Evolutionary conservation across 345 rosid genomes (phyloP), one percentile per base, ranked within the genome.

Genomic region (Abelmoschus esculentus): DNA sequence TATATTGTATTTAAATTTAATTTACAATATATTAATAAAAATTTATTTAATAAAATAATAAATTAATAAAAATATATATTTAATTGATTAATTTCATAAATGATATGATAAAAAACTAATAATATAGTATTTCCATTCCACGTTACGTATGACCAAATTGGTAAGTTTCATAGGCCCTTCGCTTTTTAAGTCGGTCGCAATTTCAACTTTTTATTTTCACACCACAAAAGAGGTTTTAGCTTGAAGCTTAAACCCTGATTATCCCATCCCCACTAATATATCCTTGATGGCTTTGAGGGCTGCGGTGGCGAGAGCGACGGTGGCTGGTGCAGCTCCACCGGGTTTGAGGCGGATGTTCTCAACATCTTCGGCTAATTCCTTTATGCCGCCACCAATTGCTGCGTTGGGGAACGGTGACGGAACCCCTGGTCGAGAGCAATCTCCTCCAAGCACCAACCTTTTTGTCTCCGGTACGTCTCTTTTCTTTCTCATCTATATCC

Each of bases 341-440:
- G 54, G 67, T 0, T 11, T 63, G 17, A 58, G 7, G 6, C 54
- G 54, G 11, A 8, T 64, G 19, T 64, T 44, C 6, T 64, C 68
- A 1, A 13, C 54, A 13, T 4, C 36, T 64, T 38, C 66, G 1
- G 28, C 66, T n/a, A 34, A 61, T 61, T 61, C 28, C 47, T 61
- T 61, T 17, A 36, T 15, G 28, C 66, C 66, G 66, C 47, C 66
- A 1, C 66, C 66, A 62, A 62, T 62, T 38, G 0, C 29, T 13
- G 66, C 66, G 15, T 38, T 62, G 66, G 66, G 66, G 15, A 62
- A 62, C 50, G 66, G 66, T 62, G 66, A 62, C 15, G 66, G 66
- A 62, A 62, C 66, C 29, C 66, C 66, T 38, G 66, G 66, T 17
- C 29, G 66, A 61, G 66, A 61, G 28, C 66, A 61, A 62, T n/a